These are phyloP conservation scores for Trametes meyenii DNA, from an alignment of 768 basidiomycete species.

Conservation along the genomic window DNA sequence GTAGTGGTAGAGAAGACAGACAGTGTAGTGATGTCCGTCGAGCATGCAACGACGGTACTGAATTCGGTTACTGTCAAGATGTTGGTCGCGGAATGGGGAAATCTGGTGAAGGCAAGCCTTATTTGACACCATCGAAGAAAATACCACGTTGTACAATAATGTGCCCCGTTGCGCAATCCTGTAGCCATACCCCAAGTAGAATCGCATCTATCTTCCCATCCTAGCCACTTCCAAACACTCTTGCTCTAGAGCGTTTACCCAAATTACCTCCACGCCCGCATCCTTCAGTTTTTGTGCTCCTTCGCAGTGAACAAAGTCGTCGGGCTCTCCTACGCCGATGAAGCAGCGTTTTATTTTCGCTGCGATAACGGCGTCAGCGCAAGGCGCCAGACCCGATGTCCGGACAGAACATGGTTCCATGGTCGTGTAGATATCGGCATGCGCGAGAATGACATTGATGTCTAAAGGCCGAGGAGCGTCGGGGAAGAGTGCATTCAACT, in stretches of 20 bases:
- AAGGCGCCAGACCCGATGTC: slow-evolving; percentile 84
- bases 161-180: not conserved
- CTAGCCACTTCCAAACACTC: slow-evolving; percentile 84
- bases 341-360: slow-evolving; percentile 75
- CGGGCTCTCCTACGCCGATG: slow-evolving; percentile 89
- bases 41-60: not conserved
- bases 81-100: slow-evolving; percentile 15
- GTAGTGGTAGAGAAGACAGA: slow-evolving; percentile 14
- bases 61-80: slow-evolving; percentile 5
- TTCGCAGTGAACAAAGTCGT: slow-evolving; percentile 93
- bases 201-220: slow-evolving; percentile 23
- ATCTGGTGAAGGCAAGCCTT: slow-evolving; percentile 12
- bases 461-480: slow-evolving; percentile 43
- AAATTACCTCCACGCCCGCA: slow-evolving; percentile 75
- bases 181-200: not conserved
- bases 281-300: slow-evolving; percentile 74
- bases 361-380: slow-evolving; percentile 79
- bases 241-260: slow-evolving; percentile 72
- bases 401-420: slow-evolving; percentile 95
- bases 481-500: slow-evolving; percentile 41
- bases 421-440: slow-evolving; percentile 87
- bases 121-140: not conserved
- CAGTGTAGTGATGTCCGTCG: slow-evolving; percentile 22
- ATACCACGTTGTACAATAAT: not conserved
- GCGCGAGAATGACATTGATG: slow-evolving; percentile 53